Conservation (phyloP, 495 filamentous ascomycete genomes). For the Hypoxylon cercidicola region DNA sequence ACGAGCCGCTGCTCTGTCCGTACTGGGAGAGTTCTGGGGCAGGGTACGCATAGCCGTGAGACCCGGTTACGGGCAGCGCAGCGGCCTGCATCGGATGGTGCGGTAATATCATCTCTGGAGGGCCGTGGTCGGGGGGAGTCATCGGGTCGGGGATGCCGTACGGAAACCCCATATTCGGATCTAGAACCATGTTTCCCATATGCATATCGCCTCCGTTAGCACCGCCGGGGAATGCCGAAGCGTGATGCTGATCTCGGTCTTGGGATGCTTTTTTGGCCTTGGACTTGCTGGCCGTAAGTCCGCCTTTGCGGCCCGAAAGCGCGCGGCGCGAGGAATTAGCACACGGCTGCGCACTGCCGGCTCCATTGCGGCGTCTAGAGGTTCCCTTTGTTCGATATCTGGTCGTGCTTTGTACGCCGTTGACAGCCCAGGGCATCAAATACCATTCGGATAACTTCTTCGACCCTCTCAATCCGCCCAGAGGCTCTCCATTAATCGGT, state of each 20-base stretch:
- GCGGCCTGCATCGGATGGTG: constrained; percentile 2
- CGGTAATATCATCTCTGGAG: constrained; percentile 28
- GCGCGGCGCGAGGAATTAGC: constrained; percentile 24
- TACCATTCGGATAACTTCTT: constrained; percentile 58
- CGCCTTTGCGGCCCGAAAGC: constrained; percentile 33
- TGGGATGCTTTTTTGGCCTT: constrained; percentile 23
- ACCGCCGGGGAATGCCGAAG: background rate
- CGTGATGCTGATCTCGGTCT: constrained; percentile 3
- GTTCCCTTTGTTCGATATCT: constrained; percentile 57
- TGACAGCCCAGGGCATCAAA: constrained; percentile 52
- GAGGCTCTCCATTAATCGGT: constrained; percentile 14
- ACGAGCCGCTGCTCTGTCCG: constrained; percentile 5
- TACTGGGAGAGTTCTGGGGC: constrained; percentile 3
- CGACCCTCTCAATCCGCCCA: constrained; percentile 22
- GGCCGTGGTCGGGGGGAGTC: constrained; percentile 4
- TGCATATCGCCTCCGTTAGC: constrained; percentile 5
- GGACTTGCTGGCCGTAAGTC: constrained; percentile 20
- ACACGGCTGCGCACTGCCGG: constrained; percentile 1
- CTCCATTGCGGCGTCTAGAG: constrained; percentile 21
- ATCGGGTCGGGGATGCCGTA: constrained; percentile 16
- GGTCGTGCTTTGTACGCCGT: constrained; percentile 59
- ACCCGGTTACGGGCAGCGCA: background rate
- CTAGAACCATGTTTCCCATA: background rate
- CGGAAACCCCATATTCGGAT: constrained; percentile 8
- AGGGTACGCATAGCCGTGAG: constrained; percentile 18